Evolutionary conservation across 305 asterid species (phyloP), one percentile per base, ranked within the genome.

Genomic region (Fraxinus albicans): DNA sequence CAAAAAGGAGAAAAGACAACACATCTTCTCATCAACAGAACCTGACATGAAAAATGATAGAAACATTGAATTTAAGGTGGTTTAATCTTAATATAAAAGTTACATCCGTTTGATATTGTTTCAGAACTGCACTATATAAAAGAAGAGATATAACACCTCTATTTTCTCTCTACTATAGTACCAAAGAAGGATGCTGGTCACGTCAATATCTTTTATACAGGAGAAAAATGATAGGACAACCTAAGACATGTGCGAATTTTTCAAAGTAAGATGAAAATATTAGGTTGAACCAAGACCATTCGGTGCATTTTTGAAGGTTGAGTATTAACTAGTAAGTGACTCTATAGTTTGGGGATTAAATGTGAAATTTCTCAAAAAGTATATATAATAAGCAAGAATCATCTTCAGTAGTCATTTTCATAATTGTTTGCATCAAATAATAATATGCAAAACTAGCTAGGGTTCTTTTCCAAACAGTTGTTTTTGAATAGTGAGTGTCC

Each of bases 331-430:
- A 3, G 34, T 23, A 25, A 27, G 73, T 4, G 36, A 8, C 35
- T 67, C 6, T 67, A 67, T 67, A 67, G 36, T 6, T 67, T 27
- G 7, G 36, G 73, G n/a, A 27, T n/a, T 27, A 67, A 10, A 67
- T 67, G n/a, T 60, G 19, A 9, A 25, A 67, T 25, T 23, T 27
- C 31, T 27, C 17, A 33, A 67, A 67, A 27, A 34, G 36, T 34
- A 34, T 34, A 34, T 34, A 34, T 33, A 33, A 33, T 10, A 33
- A 81, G 73, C 23, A 78, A 34, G 73, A 74, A 9, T 73, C 77
- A 85, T 83, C 13, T 76, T 72, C 81, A 79, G 77, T 58, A 73
- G 88, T 86, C 92, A 86, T 83, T 90, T 88, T 87, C 87, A 78
- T 55, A 25, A 73, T 83, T 72, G 88, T 88, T 89, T 73, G 19